Evolutionary conservation across 2,329 filamentous ascomycete genomes (phyloP).

Genomic region (Phialophora verrucosa): DNA sequence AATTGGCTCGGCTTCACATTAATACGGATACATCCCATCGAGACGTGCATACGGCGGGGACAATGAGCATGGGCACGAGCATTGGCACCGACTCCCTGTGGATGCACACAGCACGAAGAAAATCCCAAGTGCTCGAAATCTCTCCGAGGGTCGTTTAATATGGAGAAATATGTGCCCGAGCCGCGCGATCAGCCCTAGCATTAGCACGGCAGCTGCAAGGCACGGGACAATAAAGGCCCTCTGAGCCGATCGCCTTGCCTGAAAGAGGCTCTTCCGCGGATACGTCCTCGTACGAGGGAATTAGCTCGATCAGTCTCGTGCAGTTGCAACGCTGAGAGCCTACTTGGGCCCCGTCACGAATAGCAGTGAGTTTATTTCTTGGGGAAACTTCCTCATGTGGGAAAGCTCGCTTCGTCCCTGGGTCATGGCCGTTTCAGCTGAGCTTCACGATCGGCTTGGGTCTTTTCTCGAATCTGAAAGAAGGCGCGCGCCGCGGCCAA

Average conservation of each 20-base stretch:
- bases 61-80: no score
- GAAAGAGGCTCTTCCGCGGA: conserved; percentile 6
- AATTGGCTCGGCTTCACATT: not conserved
- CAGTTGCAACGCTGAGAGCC: no score
- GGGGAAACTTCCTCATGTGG: conserved; percentile 6
- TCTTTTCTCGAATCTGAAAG: not conserved
- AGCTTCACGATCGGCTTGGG: not conserved
- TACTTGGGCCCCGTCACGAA: no score
- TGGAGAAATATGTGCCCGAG: conserved; percentile 7
- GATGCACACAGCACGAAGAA: not conserved
- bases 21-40: not conserved
- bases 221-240: conserved; percentile 3
- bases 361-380: not conserved
- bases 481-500: not conserved
- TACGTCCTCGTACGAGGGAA: no score
- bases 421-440: conserved; percentile 4
- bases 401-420: conserved; percentile 4
- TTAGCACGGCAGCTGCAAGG: conserved; percentile 15
- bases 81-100: no score
- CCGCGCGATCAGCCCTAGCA: not conserved
- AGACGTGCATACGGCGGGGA: not conserved
- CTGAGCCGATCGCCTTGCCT: not conserved
- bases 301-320: no score
- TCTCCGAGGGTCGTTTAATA: conserved; percentile 5
- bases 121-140: not conserved